Evolutionary conservation across 2,329 filamentous ascomycete species (phyloP).

Genomic region (Penicillium sp.): DNA sequence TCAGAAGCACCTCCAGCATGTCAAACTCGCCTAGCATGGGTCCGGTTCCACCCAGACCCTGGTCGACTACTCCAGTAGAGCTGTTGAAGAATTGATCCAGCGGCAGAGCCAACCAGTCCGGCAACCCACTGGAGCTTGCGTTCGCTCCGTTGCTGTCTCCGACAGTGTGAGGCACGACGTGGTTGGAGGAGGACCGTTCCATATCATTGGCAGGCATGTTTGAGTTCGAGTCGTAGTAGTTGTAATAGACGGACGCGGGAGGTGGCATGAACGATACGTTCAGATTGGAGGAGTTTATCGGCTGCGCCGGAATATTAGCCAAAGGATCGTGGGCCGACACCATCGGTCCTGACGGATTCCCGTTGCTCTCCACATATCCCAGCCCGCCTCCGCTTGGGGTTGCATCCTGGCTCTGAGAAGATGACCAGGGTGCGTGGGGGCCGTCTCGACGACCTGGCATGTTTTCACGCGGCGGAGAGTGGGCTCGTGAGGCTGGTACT

Average conservation of each 20-base stretch:
- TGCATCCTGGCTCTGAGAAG: slow-evolving; percentile 20
- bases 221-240: slow-evolving; percentile 40
- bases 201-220: slow-evolving; percentile 31
- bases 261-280: slow-evolving; percentile 48
- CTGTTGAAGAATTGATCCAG: slow-evolving; percentile 56
- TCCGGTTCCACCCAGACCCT: slow-evolving; percentile 56
- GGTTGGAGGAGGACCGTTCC: slow-evolving; percentile 26
- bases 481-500: slow-evolving; percentile 31
- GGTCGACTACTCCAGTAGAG: slow-evolving; percentile 44
- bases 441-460: slow-evolving; percentile 25
- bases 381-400: slow-evolving; percentile 18
- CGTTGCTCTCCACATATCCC: slow-evolving; percentile 28
- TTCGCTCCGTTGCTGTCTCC: slow-evolving; percentile 24
- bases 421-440: slow-evolving; percentile 26
- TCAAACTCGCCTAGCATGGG: slow-evolving; percentile 56
- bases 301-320: slow-evolving; percentile 42
- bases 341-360: slow-evolving; percentile 18
- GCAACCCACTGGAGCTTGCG: slow-evolving; percentile 29
- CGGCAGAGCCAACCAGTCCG: slow-evolving; percentile 60
- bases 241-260: slow-evolving; percentile 44
- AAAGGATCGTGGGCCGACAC: slow-evolving; percentile 38
- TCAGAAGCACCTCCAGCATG: slow-evolving; percentile 47
- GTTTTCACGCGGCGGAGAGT: slow-evolving; percentile 37
- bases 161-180: slow-evolving; percentile 28
- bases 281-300: slow-evolving; percentile 44